These are phyloP conservation scores for Blastobotrys raffinosifermentans DNA, from an alignment of 1,139 yeast genomes.

Conservation along the genomic window DNA sequence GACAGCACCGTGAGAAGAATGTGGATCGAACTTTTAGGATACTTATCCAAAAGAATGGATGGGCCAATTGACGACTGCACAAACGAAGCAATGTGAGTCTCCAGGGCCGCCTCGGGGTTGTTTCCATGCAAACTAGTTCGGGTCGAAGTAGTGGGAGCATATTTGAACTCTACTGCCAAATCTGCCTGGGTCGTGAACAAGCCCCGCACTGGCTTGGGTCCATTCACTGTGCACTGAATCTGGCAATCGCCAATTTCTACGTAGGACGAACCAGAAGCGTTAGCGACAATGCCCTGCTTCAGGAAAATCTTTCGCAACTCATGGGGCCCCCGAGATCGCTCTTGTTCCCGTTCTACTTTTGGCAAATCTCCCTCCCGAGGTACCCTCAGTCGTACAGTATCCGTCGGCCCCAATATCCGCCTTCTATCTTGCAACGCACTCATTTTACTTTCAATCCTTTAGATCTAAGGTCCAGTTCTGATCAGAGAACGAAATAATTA, in stretches of 20 bases:
- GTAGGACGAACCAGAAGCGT: constrained; percentile 81
- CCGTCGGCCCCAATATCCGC: constrained; percentile 35
- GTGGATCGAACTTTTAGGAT: constrained; percentile 87
- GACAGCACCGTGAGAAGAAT: constrained; percentile 66
- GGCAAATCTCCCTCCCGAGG: constrained; percentile 1
- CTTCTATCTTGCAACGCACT: constrained; percentile 32
- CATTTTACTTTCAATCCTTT: constrained; percentile 13
- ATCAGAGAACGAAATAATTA: no score
- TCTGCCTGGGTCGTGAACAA: constrained; percentile 66
- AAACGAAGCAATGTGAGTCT: constrained; percentile 49
- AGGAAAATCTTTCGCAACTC: constrained; percentile 17
- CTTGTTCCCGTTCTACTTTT: constrained; percentile 1
- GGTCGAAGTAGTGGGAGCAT: constrained; percentile 40
- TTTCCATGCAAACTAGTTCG: constrained; percentile 26
- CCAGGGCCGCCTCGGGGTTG: constrained; percentile 37
- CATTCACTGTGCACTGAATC: constrained; percentile 70
- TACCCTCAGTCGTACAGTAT: constrained; percentile 23
- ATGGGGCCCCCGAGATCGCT: constrained; percentile 4
- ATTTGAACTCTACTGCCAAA: constrained; percentile 60
- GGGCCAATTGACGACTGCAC: constrained; percentile 56
- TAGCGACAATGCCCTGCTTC: constrained; percentile 58
- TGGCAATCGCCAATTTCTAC: constrained; percentile 61
- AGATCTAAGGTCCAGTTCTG: no score
- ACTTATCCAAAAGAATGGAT: constrained; percentile 59
- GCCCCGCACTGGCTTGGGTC: constrained; percentile 83